Conservation (phyloP, 257 asterid species). For the Fraxinus pennsylvanica region DNA sequence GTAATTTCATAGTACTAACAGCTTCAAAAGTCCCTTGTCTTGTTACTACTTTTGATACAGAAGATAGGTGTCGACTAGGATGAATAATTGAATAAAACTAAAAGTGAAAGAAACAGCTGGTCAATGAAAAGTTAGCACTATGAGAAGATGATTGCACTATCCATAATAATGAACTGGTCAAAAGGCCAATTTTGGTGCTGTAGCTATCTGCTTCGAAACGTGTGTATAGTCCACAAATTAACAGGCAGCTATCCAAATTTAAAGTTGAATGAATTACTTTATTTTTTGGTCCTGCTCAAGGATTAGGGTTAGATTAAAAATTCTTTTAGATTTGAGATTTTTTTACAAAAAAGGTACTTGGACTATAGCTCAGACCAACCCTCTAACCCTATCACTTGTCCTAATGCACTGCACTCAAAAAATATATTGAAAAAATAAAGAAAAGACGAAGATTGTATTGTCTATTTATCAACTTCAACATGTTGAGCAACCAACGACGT, state of each 20-base stretch:
- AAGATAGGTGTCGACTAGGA: not conserved
- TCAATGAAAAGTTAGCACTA: slow-evolving; percentile 17
- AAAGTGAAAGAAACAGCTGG: not conserved
- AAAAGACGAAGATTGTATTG: too few species aligned
- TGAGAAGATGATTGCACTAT: slow-evolving; percentile 27
- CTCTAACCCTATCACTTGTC: too few species aligned
- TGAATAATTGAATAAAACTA: not conserved
- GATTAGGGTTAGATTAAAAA: too few species aligned
- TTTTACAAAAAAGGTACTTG: too few species aligned
- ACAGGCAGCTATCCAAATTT: too few species aligned
- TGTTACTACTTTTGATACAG: not conserved
- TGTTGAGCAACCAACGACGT: too few species aligned
- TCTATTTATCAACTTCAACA: too few species aligned
- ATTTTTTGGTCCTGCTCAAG: not conserved
- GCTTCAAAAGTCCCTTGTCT: not conserved
- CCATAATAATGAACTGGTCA: slow-evolving; percentile 33
- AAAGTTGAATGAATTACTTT: not conserved
- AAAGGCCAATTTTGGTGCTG: slow-evolving; percentile 41
- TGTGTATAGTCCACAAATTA: too few species aligned
- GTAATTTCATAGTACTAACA: not conserved
- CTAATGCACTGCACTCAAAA: too few species aligned
- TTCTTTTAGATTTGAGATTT: too few species aligned
- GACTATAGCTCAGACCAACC: too few species aligned
- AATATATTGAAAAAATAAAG: too few species aligned
- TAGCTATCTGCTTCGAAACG: slow-evolving; percentile 21